phyloP scores from a whole-genome alignment of 495 filamentous ascomycete genomes.

The Neurospora sp. region DNA sequence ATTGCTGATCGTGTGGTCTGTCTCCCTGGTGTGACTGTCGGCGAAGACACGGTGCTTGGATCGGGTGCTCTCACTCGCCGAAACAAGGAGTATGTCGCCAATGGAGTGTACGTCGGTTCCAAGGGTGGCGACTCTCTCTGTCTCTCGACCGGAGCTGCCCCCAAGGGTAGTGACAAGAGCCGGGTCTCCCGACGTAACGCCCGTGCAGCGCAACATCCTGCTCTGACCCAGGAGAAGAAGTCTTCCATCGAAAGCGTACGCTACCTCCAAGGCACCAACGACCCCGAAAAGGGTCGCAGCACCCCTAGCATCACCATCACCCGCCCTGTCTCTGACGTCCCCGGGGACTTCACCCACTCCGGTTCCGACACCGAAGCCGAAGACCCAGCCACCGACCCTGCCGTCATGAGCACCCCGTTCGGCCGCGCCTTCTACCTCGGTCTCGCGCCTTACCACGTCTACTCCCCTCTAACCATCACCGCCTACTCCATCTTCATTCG shows the following conservation, averaged over 20 bases:
- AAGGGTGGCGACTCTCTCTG: conserved; percentile 32
- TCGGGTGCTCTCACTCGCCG: conserved; percentile 34
- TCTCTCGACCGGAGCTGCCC: conserved; percentile 7
- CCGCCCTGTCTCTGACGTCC: background rate
- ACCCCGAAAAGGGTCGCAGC: background rate
- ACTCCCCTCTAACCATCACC: conserved; percentile 27
- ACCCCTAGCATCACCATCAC: background rate
- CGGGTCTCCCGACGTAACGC: background rate
- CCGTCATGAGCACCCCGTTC: conserved; percentile 18
- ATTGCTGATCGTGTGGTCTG: conserved; percentile 20
- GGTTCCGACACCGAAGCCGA: background rate
- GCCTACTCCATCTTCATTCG: conserved; percentile 28
- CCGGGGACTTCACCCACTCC: background rate
- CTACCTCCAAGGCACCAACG: background rate
- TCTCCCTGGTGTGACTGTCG: conserved; percentile 28
- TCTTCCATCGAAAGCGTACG: background rate
- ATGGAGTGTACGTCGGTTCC: conserved; percentile 36
- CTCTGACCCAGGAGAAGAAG: background rate
- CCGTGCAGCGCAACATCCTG: background rate
- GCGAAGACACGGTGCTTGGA: conserved; percentile 29
- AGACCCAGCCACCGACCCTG: background rate
- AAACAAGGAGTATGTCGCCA: conserved; percentile 23
- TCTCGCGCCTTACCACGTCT: conserved; percentile 31
- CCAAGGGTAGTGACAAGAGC: background rate
- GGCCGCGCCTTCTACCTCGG: conserved; percentile 36